Base-by-base conservation (phyloP, 2,329 filamentous ascomycete genomes). In the Coleophoma cylindrospora region DNA sequence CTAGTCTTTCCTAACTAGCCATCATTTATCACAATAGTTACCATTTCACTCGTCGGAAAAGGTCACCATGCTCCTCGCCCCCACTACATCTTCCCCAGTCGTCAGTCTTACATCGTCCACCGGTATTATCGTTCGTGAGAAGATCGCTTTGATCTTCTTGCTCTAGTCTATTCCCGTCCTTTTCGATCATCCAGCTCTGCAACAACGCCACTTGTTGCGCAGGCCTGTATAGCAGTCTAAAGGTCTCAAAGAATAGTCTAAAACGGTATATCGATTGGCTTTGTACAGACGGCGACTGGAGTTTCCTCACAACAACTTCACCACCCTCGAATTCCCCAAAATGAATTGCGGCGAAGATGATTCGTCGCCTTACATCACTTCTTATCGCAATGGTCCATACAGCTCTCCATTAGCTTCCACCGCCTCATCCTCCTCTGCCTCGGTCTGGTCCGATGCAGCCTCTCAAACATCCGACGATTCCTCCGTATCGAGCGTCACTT, bases 391-490 rank as follows among this genome's bases (percentile, higher is more conserved):
- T 73, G 71, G 71, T 53, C 79, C 83, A 57, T 91, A 89, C 70
- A 81, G 80, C 66, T 80, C 83, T 52, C 84, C 86, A 40, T 72
- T 90, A 74, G 81, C 84, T 64, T 86, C 86, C 50, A 88, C 87
- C 59, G 82, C 86, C 51, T 90, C 88, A 32, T 86, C 86, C 50
- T 91, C 87, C 17, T 80, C 85, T 51, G 81, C 83, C 50, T 94
- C 89, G 34, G 77, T 90, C 61, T 94, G 89, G 76, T 94, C 89
- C 57, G 77, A 86, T 63, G 79, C 75, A 46, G 85, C 83, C 50
- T 84, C 81, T 17, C 85, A 89, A 70, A 75, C 76, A 54, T 89
- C 87, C 48, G 81, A 86, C 61, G 84, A 85, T 53, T 83, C 84
- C 38, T 83, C 81, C 49, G 68, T 79, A 56, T 84, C 80, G 53